These are phyloP conservation scores for Podospora anserina DNA, from an alignment of 495 filamentous ascomycete species.

Conservation along the genomic window DNA sequence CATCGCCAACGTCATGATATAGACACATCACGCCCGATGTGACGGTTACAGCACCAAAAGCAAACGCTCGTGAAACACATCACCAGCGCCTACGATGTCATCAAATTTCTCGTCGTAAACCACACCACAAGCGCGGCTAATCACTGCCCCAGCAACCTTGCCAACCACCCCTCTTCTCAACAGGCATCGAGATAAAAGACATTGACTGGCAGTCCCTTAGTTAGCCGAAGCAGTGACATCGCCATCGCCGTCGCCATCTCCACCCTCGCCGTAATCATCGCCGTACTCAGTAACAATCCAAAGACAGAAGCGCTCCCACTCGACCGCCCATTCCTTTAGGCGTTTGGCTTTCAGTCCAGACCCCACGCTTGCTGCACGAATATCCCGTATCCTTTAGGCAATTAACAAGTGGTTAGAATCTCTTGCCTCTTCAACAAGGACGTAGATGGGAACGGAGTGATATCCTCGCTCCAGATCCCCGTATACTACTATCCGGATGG, in stretches of 20 bases:
- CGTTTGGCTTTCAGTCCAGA: constrained; percentile 65
- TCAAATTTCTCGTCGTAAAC: not conserved
- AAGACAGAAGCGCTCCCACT: constrained; percentile 88
- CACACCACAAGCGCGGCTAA: no score
- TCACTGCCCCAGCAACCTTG: not conserved
- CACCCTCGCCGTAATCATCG: constrained; percentile 25
- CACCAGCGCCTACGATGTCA: not conserved
- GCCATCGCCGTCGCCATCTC: not conserved
- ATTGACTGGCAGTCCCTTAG: not conserved
- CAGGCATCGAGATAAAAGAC: not conserved
- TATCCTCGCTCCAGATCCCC: not conserved
- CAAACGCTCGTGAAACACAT: not conserved
- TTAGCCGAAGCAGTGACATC: not conserved
- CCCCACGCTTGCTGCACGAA: constrained; percentile 73
- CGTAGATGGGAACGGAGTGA: not conserved
- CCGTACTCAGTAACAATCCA: constrained; percentile 85
- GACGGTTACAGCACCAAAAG: not conserved
- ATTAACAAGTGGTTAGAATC: not conserved
- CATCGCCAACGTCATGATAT: no score
- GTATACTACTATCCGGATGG: not conserved
- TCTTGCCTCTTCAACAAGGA: not conserved
- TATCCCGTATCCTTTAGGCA: constrained; percentile 53
- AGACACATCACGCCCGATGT: no score
- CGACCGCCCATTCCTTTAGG: constrained; percentile 69
- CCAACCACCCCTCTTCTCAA: not conserved